These are phyloP conservation scores for Kitagawia praeruptora DNA, from an alignment of 129 eudicot genomes.

Conservation along the genomic window DNA sequence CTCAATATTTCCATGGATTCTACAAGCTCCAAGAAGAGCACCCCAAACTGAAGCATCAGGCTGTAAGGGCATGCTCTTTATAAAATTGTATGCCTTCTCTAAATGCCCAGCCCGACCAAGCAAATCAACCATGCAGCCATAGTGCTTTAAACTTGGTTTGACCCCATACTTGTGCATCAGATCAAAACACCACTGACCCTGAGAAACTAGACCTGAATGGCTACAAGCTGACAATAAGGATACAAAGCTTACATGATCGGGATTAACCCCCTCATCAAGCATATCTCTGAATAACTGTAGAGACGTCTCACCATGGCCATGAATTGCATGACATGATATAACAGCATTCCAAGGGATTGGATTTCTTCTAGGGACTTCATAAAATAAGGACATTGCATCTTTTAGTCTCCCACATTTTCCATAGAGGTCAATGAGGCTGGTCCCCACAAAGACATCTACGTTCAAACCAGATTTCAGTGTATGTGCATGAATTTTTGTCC, in stretches of 20 bases:
- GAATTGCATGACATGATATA: conserved; percentile 67
- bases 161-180: conserved; percentile 59
- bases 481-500: conserved; percentile 47
- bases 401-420: conserved; percentile 82
- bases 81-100: conserved; percentile 55
- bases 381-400: conserved; percentile 60
- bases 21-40: conserved; percentile 84
- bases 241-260: conserved; percentile 64
- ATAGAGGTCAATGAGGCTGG: conserved; percentile 69
- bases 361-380: conserved; percentile 42
- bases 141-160: conserved; percentile 64
- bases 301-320: conserved; percentile 61
- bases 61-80: conserved; percentile 51
- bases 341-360: conserved; percentile 82
- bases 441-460: conserved; percentile 57
- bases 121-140: conserved; percentile 85
- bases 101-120: conserved; percentile 72
- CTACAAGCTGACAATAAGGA: conserved; percentile 76
- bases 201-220: conserved; percentile 72
- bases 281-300: conserved; percentile 48
- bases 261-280: conserved; percentile 52
- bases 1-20: conserved; percentile 68
- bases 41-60: conserved; percentile 48
- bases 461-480: conserved; percentile 40
- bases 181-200: conserved; percentile 54